Conservation (phyloP, 225 moss, liverwort and hornwort genomes). For the Straminergon stramineum region DNA sequence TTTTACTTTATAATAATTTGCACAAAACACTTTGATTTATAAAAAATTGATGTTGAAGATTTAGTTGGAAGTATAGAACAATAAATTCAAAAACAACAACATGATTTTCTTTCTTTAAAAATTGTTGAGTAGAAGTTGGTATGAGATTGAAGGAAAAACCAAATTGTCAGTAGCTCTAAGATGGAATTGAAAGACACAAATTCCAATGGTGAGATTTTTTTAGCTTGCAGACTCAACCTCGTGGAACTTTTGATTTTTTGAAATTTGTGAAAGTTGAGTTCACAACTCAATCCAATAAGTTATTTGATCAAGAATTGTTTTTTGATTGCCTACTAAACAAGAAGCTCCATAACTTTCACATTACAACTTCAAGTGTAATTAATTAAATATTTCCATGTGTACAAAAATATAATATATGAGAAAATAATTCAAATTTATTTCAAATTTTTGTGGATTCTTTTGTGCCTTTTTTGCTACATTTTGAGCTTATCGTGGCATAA, state of each 20-base stretch:
- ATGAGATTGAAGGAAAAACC: neutral
- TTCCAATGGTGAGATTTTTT: neutral
- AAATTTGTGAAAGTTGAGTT: neutral
- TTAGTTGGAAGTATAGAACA: neutral
- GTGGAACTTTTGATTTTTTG: neutral
- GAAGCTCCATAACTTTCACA: too few relatives aligned
- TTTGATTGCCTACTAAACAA: neutral
- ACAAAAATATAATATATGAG: too few relatives aligned
- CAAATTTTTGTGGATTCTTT: neutral
- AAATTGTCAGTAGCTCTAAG: too few relatives aligned
- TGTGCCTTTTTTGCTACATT: fast-evolving
- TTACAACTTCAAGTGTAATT: neutral
- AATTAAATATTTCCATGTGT: neutral
- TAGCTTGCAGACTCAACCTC: neutral
- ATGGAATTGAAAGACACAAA: neutral
- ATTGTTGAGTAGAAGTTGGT: neutral
- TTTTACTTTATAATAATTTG: neutral
- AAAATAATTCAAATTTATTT: too few relatives aligned
- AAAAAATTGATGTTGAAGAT: too few relatives aligned
- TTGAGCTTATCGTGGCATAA: neutral
- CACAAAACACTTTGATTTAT: neutral
- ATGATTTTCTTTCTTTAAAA: neutral
- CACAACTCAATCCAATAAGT: too few relatives aligned
- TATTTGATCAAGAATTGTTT: neutral
- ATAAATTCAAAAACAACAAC: neutral